Conservation (phyloP, 2,329 filamentous ascomycete genomes). For the Talaromyces sp. region DNA sequence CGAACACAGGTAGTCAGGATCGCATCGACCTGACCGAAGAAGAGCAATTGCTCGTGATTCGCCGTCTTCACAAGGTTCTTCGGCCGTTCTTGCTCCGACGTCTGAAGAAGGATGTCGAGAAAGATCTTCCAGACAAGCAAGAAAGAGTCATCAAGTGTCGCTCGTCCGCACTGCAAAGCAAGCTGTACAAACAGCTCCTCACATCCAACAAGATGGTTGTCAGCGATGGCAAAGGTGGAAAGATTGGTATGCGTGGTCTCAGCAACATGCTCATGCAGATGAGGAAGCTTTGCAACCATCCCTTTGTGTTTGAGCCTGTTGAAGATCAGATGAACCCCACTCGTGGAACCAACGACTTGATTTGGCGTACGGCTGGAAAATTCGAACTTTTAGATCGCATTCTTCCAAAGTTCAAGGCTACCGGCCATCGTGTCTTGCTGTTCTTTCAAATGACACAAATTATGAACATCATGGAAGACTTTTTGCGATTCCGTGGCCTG, state of each 20-base stretch:
- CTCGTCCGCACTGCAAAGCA: conserved; percentile 88
- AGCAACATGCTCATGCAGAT: conserved; percentile 99
- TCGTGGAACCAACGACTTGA: conserved; percentile 79
- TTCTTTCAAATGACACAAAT: conserved; percentile 99
- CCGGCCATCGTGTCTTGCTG: conserved; percentile 93
- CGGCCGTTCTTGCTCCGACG: conserved; percentile 95
- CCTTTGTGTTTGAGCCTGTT: conserved; percentile 96
- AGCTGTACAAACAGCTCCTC: conserved; percentile 95
- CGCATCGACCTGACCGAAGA: conserved; percentile 99
- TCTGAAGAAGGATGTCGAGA: conserved; percentile 99
- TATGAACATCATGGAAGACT: conserved; percentile 99
- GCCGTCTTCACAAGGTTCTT: conserved; percentile 94
- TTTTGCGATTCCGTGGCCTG: conserved; percentile 75
- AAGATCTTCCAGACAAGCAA: conserved; percentile 96
- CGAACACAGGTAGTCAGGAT: conserved; percentile 94
- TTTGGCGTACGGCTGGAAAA: conserved; percentile 95
- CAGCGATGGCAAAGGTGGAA: conserved; percentile 90
- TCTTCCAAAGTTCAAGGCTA: conserved; percentile 85
- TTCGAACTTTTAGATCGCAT: conserved; percentile 93
- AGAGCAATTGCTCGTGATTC: conserved; percentile 97
- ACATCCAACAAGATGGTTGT: conserved; percentile 93
- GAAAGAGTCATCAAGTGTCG: conserved; percentile 99
- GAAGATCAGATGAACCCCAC: conserved; percentile 96
- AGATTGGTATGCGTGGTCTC: conserved; percentile 85
- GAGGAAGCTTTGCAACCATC: conserved; percentile 97